Base-by-base conservation (phyloP, 768 basidiomycete species). In the Psilocybe cubensis region DNA sequence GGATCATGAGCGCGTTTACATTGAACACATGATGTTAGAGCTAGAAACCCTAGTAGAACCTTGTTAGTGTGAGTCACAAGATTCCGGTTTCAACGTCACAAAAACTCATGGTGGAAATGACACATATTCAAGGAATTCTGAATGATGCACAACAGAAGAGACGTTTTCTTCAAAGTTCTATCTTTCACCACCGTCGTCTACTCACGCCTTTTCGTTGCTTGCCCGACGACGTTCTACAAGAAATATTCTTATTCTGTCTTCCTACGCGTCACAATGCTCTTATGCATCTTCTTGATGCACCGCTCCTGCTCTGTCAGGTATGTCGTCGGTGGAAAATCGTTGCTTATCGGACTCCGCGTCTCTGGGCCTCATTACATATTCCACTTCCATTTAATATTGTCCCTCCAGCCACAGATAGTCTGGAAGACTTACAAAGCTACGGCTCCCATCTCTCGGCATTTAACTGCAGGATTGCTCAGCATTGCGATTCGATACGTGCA, bases 281-380 rank as follows among this genome's bases (percentile, higher is more conserved):
- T 10, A 58, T 62, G 53, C 28, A 40, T n/a, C 29, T 45, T 6
- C 4, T 43, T 20, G 43, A 62, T 7, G 17, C 60, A 2, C 60
- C 60, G 1, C 52, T 62, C 12, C 9, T 52, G 4, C 56, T 62
- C 3, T 27, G 52, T 10, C 54, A 14, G 6, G 50, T 62, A 31
- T 62, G 56, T 12, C 24, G 25, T 10, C 48, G 49, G 11, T 62
- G 60, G 60, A 50, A 49, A 42, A 24, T 11, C 29, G 29, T 62
- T 10, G 35, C 56, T 2, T 47, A 31, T 17, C 21, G 27, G 2
- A 55, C 60, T 1, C 60, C 60, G 20, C 43, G 42, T 7, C 60
- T 62, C 4, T 62, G 60, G 60, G 21, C 60, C 2, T 38, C 53
- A 3, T 10, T 62, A 3, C 60, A 62, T 27, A 55, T 62, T 3